Evolutionary conservation across 23 red algal genomes (phyloP), one percentile per base, ranked within the genome.

Genomic region (Cyanidium caldarium): DNA sequence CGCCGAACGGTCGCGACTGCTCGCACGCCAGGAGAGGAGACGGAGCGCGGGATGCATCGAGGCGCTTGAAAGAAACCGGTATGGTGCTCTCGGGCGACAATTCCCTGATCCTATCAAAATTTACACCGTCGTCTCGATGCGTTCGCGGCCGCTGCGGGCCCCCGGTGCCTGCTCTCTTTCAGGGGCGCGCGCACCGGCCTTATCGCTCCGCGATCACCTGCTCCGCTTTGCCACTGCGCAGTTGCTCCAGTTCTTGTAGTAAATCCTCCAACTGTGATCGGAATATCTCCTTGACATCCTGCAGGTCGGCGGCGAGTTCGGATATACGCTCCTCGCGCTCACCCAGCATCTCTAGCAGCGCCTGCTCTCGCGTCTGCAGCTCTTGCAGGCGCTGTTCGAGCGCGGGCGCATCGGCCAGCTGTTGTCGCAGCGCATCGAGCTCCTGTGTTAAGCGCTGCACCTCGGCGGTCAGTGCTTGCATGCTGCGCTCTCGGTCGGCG

Each of bases 231-330:
- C 7, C 17, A 43, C 30, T 69, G 14, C 66, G 38, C 13, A 37
- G 30, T 2, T 3, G 40, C 68, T 93, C 86, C 17, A 93, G 35
- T 35, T 71, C 74, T 35, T 79, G 35, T 66, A 87, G 36, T 26
- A 95, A 57, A 37, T 87, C 79, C 26, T 81, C 76, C 10, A 95
- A 46, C 39, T 95, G 90, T 35, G 83, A 76, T 68, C 79, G 84
- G 74, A 83, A 95, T 61, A 85, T 85, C 39, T 44, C 69, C 3
- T 84, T 95, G 42, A 95, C 70, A 21, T 95, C 90, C 34, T 34
- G 75, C 13, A 95, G 29, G 68, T 95, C 90, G 0, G 79, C 73
- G 26, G 82, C 67, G 2, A 95, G 41, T 58, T 95, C 90, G 15
- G 39, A 40, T 20, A 95, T 79, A 29, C 65, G 68, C 65, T 95